Evolutionary conservation across 2,329 filamentous ascomycete species (phyloP), one percentile per base, ranked within the genome.

Genomic region (Rutstroemia sp.): DNA sequence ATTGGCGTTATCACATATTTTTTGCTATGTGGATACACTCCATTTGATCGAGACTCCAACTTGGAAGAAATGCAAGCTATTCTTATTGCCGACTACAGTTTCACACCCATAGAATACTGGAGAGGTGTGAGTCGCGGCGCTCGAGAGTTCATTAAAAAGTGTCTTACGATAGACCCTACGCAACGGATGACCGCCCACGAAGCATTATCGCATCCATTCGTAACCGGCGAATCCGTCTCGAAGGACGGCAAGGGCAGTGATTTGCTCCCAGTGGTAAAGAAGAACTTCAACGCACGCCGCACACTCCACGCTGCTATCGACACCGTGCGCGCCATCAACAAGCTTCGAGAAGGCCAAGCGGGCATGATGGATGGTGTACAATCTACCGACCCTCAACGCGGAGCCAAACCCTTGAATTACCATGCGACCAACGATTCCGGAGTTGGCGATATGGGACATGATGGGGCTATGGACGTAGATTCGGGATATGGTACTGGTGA

Each of bases 51-150:
- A 56, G 94, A 97, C 72, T 92, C 86, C 65, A 96, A 99, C 73
- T 86, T 97, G 68, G 94, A 99, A 76, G 94, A 99, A 76, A 97
- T 99, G 92, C 92, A 97, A 76, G 94, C 94, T 65, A 99, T 99
- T 69, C 83, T 97, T 56, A 88, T 91, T 60, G 94, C 94, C 58
- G 92, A 97, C 75, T 99, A 97, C 77, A 88, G 84, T 68, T 99
- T 97, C 73, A 92, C 89, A 4, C 94, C 94, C 1, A 75, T 89
- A 60, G 92, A 96, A 71, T 97, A 97, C 78, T 99, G 94, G 94
- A 88, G 92, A 60, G 90, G 89, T 59, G 92, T 99, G 60, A 95
- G 90, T 23, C 79, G 86, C 52, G 81, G 84, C 49, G 89, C 92
- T 44, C 88, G 95, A 67, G 88, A 95, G 64, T 99, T 99, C 73